Conservation (phyloP, 495 filamentous ascomycete genomes). For the Pseudomonodictys pantanalensis region DNA sequence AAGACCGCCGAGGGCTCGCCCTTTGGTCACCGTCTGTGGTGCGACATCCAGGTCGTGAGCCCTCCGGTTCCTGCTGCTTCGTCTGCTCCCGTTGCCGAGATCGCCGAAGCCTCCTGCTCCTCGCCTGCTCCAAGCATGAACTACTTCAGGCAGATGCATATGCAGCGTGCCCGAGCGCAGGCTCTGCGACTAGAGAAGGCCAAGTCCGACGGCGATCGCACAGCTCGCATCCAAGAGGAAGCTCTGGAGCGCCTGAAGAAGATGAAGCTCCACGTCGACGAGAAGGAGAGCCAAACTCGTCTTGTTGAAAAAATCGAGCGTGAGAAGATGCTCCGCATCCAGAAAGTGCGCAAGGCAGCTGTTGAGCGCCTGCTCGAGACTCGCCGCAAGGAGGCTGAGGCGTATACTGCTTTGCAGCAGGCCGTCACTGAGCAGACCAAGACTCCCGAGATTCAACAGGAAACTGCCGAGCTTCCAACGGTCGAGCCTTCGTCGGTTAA, state of each 20-base stretch:
- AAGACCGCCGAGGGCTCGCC: slow-evolving; percentile 74
- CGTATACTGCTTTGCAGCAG: not conserved
- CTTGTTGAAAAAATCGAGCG: slow-evolving; percentile 20
- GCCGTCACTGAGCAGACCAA: not conserved
- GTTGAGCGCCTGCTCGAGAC: slow-evolving; percentile 19
- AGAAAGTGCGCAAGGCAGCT: slow-evolving; percentile 12
- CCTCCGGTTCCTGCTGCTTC: slow-evolving; percentile 8
- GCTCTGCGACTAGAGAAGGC: slow-evolving; percentile 10
- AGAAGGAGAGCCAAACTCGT: slow-evolving; percentile 3
- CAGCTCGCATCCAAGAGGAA: slow-evolving; percentile 23
- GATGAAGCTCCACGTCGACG: slow-evolving; percentile 25
- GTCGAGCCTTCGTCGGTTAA: too few relatives aligned
- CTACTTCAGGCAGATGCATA: slow-evolving; percentile 4
- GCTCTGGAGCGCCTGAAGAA: slow-evolving; percentile 17
- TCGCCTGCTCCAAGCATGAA: slow-evolving; percentile 1
- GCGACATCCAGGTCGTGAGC: slow-evolving; percentile 61
- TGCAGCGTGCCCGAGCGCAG: not conserved
- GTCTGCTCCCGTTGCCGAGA: not conserved
- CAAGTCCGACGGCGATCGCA: slow-evolving; percentile 24
- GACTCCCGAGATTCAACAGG: slow-evolving; percentile 12
- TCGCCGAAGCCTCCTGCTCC: not conserved
- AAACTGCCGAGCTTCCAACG: slow-evolving; percentile 21
- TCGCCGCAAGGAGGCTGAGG: slow-evolving; percentile 15
- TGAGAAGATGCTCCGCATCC: slow-evolving; percentile 29
- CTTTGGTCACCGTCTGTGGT: slow-evolving; percentile 94